Evolutionary conservation across 2,329 filamentous ascomycete species (phyloP), one percentile per base, ranked within the genome.

Genomic region (Calycina herbarum): DNA sequence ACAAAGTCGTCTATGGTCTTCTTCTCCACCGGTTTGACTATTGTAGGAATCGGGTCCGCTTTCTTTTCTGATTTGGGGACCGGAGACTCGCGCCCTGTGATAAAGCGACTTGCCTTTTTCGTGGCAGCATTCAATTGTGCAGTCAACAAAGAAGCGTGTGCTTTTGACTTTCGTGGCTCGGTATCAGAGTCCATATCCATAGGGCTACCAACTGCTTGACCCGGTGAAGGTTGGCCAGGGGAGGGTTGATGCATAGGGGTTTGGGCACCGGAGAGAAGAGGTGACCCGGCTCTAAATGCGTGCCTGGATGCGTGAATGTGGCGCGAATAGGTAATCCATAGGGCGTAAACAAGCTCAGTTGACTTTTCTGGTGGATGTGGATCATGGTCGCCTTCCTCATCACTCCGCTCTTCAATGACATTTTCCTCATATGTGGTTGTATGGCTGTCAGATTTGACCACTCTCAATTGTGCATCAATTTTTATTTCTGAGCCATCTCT

Each of bases 281-380:
- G 86, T 29, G 89, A 88, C n/a, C 88, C 81, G 24, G 85, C 81
- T n/a, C 86, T 84, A 58, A 89, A 77, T 64, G 78, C 79, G 62
- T 85, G 82, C 67, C 87, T 87, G 45, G 88, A 85, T 17, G 92
- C 90, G 76, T 99, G 95, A 13, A 98, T 83, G 74, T 97, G 93
- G 68, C 94, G 86, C 20, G 94, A 98, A 76, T 98, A 99, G 1
- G 94, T 98, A 70, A 99, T 90, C 95, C 95, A 99, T 35, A 99
- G 80, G 11, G 95, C 95, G 79, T 94, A 98, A 0, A 98, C 93
- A 68, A 96, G 85, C 76, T 97, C 93, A 17, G 89, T 86, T 67
- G 84, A 82, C 3, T 80, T 75, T 38, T 82, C 78, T 11, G 83
- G 77, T n/a, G 85, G 82, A 8, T 81, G 74, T 11, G 56, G 35